Evolutionary conservation across 352 stramenopile genomes (phyloP).

Genomic region (Detonula confervacea): DNA sequence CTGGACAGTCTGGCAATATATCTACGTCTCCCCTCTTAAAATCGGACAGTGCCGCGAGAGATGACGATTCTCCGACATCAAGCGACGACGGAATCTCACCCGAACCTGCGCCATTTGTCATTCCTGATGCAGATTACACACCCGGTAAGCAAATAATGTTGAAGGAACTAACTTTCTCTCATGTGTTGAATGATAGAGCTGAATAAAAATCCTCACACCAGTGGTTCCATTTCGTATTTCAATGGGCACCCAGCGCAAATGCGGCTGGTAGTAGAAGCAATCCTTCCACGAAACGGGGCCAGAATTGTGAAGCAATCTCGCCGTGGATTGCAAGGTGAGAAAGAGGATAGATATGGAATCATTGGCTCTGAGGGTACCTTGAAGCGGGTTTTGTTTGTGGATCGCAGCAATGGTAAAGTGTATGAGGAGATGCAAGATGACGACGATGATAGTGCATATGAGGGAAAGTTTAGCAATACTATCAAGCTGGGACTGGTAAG

Average conservation of each 20-base stretch:
- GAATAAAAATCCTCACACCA: not conserved
- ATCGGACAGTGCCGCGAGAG: conserved; percentile 11
- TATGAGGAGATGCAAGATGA: conserved; percentile 70
- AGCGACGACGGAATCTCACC: conserved; percentile 10
- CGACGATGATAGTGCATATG: conserved; percentile 47
- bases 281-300: conserved; percentile 68
- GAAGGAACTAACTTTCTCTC: too few species aligned
- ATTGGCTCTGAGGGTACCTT: conserved; percentile 58
- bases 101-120: conserved; percentile 23
- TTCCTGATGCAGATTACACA: conserved; percentile 65
- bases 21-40: conserved; percentile 44
- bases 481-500: conserved; percentile 73
- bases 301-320: conserved; percentile 64
- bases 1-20: conserved; percentile 16
- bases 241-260: conserved; percentile 39
- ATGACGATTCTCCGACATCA: conserved; percentile 6
- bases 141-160: too few species aligned
- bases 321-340: conserved; percentile 35
- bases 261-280: conserved; percentile 59
- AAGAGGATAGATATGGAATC: conserved; percentile 38
- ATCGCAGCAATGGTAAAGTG: conserved; percentile 55
- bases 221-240: not conserved
- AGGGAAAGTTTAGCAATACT: conserved; percentile 61
- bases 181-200: not conserved
- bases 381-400: conserved; percentile 72